Conservation (phyloP, 208 protist species). For the Leishmania tropica region DNA sequence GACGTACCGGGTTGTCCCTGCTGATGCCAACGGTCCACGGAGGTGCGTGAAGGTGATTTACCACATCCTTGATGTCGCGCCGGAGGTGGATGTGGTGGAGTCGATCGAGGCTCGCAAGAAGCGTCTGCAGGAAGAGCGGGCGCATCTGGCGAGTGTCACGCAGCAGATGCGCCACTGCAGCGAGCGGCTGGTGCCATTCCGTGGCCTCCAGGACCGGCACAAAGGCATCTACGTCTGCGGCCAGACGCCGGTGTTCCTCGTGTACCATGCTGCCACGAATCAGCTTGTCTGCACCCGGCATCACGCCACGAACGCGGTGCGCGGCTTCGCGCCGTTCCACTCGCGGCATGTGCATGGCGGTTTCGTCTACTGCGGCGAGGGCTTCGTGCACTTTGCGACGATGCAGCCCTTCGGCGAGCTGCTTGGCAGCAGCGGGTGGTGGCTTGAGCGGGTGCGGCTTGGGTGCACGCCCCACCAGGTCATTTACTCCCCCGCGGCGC, state of each 20-base stretch:
- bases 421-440: constrained; percentile 55
- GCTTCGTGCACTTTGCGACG: constrained; percentile 79
- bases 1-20: constrained; percentile 57
- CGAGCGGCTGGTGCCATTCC: constrained; percentile 65
- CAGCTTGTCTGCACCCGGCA: constrained; percentile 70
- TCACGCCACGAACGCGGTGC: constrained; percentile 53
- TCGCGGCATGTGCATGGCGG: constrained; percentile 50
- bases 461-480: constrained; percentile 81
- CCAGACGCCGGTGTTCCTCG: constrained; percentile 79
- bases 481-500: constrained; percentile 70
- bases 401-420: constrained; percentile 63
- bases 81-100: constrained; percentile 74
- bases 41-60: constrained; percentile 76
- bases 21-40: constrained; percentile 43
- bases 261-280: constrained; percentile 53
- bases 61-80: constrained; percentile 76
- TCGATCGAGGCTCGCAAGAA: constrained; percentile 77
- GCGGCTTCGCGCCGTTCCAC: constrained; percentile 78
- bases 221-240: constrained; percentile 86
- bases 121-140: constrained; percentile 59
- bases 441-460: constrained; percentile 67
- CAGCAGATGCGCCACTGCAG: constrained; percentile 67
- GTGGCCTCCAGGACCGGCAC: constrained; percentile 35
- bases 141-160: constrained; percentile 59
- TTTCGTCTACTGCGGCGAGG: constrained; percentile 84